These are phyloP conservation scores for Fusarium ambrosium DNA, from an alignment of 2,329 filamentous ascomycete genomes.

Conservation along the genomic window DNA sequence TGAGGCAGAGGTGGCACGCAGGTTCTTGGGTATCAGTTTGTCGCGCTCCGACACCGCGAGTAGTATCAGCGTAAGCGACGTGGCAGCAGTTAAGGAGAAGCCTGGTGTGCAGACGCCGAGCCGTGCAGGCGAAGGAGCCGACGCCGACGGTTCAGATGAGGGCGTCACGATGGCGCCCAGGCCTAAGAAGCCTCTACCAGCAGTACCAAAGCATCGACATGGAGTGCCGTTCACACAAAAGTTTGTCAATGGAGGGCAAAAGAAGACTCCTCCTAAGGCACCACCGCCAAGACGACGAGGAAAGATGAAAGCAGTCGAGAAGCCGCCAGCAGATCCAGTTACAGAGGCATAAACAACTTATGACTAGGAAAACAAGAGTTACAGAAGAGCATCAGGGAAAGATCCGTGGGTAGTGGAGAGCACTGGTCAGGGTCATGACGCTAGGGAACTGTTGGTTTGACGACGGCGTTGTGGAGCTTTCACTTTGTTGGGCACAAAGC, in stretches of 20 bases:
- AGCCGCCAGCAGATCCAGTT: conserved; percentile 48
- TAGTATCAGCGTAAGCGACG: conserved; percentile 80
- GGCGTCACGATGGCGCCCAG: conserved; percentile 45
- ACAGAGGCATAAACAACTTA: conserved; percentile 33
- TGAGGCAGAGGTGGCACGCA: conserved; percentile 65
- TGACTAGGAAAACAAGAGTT: conserved; percentile 3
- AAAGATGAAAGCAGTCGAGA: conserved; percentile 54
- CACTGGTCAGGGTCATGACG: conserved; percentile 14
- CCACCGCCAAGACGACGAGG: conserved; percentile 62
- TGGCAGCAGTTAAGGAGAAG: conserved; percentile 84
- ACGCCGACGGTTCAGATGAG: conserved; percentile 38
- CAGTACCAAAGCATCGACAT: conserved; percentile 69
- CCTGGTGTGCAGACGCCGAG: conserved; percentile 87
- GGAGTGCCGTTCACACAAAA: conserved; percentile 60
- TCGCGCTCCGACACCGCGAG: conserved; percentile 76
- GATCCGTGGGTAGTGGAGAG: conserved; percentile 12
- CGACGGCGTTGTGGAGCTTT: conserved; percentile 42
- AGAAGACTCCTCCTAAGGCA: conserved; percentile 61
- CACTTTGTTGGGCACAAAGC: conserved; percentile 38
- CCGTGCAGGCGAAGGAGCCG: conserved; percentile 56
- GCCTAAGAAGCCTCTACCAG: conserved; percentile 64
- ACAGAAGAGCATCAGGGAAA: neutral
- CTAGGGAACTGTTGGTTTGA: conserved; percentile 24
- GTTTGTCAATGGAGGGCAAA: conserved; percentile 48
- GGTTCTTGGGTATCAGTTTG: conserved; percentile 79